Evolutionary conservation across 768 basidiomycete genomes (phyloP), one percentile per base, ranked within the genome.

Genomic region (Cystobasidiopsis lactophilus): DNA sequence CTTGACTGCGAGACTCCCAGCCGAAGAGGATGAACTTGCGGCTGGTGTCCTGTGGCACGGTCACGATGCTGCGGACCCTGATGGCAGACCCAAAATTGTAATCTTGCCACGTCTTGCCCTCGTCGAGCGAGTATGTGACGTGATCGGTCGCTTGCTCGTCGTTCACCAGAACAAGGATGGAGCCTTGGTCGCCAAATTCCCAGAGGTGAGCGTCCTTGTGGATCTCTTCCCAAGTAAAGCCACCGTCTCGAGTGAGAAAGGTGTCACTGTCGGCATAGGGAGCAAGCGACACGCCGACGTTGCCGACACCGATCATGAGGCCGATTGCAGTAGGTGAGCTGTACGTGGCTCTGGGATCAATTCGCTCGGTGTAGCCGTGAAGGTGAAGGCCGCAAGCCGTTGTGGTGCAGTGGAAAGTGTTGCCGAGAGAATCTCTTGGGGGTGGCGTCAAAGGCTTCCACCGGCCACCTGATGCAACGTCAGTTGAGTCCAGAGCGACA

Each of bases 121-220:
- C 85, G 63, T 98, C 77, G 10, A 79, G 83, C 52, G 84, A 85
- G 69, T 79, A 96, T 57, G 89, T 65, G 40, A 96, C 74, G 56
- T 82, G 79, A 61, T 93, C 82, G 2, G 84, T 89, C 0, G 88
- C 76, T 54, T 80, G 80, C 64, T 96, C 91, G 65, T 98, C 93
- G 66, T 96, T 95, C 40, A 77, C 85, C 69, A 98, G 80, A 59
- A 98, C 71, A 33, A 96, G 73, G 53, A 98, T 73, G 1, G 89
- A 88, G 3, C 93, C 93, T 0, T 85, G 91, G 68, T 96, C 93
- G 27, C 91, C 91, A 60, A 91, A 96, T 65, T 89, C 88, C 86
- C 85, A 98, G 37, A 95, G 72, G 63, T 96, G 82, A 0, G 93
- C 91, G 59, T 91, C 89, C 65, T 98, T 98, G 71, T 88, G 88